Evolutionary conservation across 495 filamentous ascomycete species (phyloP).

Genomic region (Penicillium psychrofluorescens): DNA sequence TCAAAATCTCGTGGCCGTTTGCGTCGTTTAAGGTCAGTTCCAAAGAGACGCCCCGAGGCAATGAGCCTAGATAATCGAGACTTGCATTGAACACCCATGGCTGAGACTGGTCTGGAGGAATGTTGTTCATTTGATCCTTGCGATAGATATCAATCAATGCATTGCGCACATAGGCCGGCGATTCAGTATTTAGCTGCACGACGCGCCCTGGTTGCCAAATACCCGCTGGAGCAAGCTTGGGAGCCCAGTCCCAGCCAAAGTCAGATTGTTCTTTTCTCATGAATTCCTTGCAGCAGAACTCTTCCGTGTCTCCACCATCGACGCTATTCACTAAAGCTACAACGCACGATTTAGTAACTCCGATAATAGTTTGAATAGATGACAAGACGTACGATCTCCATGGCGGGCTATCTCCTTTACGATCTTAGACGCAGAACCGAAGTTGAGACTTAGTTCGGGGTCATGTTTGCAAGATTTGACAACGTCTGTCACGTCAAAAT

Average conservation of each 20-base stretch:
- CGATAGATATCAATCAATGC: slow-evolving; percentile 55
- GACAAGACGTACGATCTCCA: slow-evolving; percentile 30
- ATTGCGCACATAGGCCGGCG: slow-evolving; percentile 47
- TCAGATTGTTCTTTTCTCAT: slow-evolving; percentile 65
- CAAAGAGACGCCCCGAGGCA: slow-evolving; percentile 42
- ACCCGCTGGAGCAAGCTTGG: slow-evolving; percentile 57
- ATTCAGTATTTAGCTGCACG: slow-evolving; percentile 41
- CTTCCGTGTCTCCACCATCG: slow-evolving; percentile 23
- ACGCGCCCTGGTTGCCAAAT: slow-evolving; percentile 57
- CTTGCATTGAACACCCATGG: slow-evolving; percentile 67
- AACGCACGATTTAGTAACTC: background rate
- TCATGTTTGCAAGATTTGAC: slow-evolving; percentile 35
- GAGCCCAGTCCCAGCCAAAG: slow-evolving; percentile 69
- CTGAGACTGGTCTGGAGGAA: slow-evolving; percentile 51
- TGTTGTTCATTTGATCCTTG: slow-evolving; percentile 52
- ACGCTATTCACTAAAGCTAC: slow-evolving; percentile 40
- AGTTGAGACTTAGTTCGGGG: slow-evolving; percentile 43
- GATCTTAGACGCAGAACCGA: slow-evolving; percentile 50
- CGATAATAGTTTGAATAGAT: background rate
- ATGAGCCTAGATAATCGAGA: slow-evolving; percentile 50
- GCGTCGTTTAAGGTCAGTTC: slow-evolving; percentile 46
- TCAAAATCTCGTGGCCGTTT: slow-evolving; percentile 36
- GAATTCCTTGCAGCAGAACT: slow-evolving; percentile 51
- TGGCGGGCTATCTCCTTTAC: slow-evolving; percentile 47
- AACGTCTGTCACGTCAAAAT: slow-evolving; percentile 54